Evolutionary conservation across 2,329 filamentous ascomycete species (phyloP), one percentile per base, ranked within the genome.

Genomic region (Fusarium poae): DNA sequence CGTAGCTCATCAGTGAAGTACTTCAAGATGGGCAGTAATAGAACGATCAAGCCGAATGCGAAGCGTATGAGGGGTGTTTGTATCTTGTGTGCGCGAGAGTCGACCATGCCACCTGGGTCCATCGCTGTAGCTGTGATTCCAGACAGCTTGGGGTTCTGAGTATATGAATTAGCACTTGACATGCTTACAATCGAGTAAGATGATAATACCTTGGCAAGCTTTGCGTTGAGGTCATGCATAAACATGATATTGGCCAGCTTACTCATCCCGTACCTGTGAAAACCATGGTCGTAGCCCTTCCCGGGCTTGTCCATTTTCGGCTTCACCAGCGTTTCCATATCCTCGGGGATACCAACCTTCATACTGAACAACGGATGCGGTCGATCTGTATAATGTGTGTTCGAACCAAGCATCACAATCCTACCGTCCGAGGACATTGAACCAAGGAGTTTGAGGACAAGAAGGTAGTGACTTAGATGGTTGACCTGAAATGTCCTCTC

Each of bases 181-280:
- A 1, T 4, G 9, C 4, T 4, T 1, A 1, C n/a, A n/a, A 1
- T 4, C 2, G 5, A 12, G 0, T 1, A 2, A 15, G 3, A 11
- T 10, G 16, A 8, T 12, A 25, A 25, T 59, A 65, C 71, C 40
- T 65, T 51, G 18, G 54, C 46, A 0, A 75, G 39, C 12, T 45
- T 66, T 11, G n/a, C 20, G 35, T 70, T 72, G 2, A 74, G 59
- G 3, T 75, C 70, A 2, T 72, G 57, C 73, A 74, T 74, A n/a
- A 74, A 72, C 60, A 73, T 66, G 20, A 74, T 59, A 50, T 73
- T 74, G 1, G 65, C 65, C 7, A 75, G 32, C 20, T 75, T 75
- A 0, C 71, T 45, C 1, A 60, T 68, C 6, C 58, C 70, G 11
- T 75, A 75, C 4, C 70, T 49, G 34, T 74, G 68, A 4, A 75